These are phyloP conservation scores for Nemania serpens DNA, from an alignment of 2,329 filamentous ascomycete species.

Conservation along the genomic window DNA sequence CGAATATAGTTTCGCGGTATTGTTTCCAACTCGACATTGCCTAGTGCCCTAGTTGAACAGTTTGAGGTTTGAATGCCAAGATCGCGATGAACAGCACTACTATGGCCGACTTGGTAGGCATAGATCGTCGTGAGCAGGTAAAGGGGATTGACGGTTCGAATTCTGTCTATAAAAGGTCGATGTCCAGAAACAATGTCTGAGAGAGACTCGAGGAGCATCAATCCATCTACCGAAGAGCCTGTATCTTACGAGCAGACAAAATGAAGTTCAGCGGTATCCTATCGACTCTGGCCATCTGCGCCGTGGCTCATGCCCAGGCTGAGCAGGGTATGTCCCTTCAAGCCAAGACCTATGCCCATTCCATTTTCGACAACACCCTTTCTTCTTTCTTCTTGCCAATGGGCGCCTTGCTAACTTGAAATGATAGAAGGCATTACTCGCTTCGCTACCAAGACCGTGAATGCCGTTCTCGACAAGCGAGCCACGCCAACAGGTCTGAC, in stretches of 20 bases:
- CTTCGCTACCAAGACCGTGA: conserved; percentile 14
- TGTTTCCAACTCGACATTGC: not conserved
- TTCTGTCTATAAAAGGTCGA: conserved; percentile 11
- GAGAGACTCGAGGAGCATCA: not conserved
- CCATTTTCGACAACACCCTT: not conserved
- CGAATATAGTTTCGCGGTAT: conserved; percentile 4
- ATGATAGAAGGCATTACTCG: conserved; percentile 4
- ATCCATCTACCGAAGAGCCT: not conserved
- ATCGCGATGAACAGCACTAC: not conserved
- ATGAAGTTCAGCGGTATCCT: conserved; percentile 16
- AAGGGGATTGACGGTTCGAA: not conserved
- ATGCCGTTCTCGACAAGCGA: conserved; percentile 7
- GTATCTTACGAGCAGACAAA: conserved; percentile 1
- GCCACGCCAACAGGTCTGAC: conserved; percentile 19
- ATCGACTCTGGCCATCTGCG: conserved; percentile 15
- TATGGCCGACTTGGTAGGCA: not conserved
- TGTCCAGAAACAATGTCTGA: not conserved
- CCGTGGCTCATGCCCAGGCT: conserved; percentile 9
- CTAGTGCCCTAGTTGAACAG: not conserved
- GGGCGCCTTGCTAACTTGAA: not conserved
- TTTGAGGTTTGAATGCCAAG: not conserved
- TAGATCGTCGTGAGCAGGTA: not conserved
- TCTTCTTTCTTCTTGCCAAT: not conserved
- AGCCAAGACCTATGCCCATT: not conserved
- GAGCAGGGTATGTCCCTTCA: not conserved